phyloP scores from a whole-genome alignment of 164 flowering plant species.

The Taxillus chinensis region DNA sequence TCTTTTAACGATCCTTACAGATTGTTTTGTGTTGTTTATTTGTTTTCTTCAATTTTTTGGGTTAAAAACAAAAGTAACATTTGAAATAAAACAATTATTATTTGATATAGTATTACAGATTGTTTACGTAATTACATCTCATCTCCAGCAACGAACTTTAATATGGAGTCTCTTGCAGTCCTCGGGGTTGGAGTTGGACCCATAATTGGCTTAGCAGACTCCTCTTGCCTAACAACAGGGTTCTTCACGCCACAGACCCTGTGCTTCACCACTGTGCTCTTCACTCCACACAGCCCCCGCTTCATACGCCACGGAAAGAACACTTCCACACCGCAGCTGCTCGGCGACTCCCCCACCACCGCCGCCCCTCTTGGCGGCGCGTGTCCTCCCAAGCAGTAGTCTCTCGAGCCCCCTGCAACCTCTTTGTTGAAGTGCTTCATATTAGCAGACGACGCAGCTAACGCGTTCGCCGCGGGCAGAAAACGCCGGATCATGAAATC shows the following conservation, averaged over 20 bases:
- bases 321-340: slow-evolving; percentile 23
- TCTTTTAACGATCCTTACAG: no score
- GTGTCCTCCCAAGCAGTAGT: no score
- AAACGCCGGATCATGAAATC: slow-evolving; percentile 54
- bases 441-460: slow-evolving; percentile 30
- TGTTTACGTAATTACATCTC: no score
- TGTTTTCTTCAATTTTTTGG: no score
- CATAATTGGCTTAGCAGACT: neutral
- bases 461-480: slow-evolving; percentile 57
- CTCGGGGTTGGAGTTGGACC: neutral
- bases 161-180: no score
- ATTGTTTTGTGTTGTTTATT: no score
- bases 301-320: slow-evolving; percentile 42
- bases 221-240: slow-evolving; percentile 10
- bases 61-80: no score
- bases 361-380: neutral
- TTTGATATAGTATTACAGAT: no score
- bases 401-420: neutral
- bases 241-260: slow-evolving; percentile 37
- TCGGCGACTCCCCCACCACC: slow-evolving; percentile 7
- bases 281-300: slow-evolving; percentile 37
- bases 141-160: no score
- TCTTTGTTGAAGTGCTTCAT: neutral
- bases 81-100: no score
- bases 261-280: slow-evolving; percentile 29